Base-by-base conservation (phyloP, 257 asterid genomes). In the Misopates orontium region DNA sequence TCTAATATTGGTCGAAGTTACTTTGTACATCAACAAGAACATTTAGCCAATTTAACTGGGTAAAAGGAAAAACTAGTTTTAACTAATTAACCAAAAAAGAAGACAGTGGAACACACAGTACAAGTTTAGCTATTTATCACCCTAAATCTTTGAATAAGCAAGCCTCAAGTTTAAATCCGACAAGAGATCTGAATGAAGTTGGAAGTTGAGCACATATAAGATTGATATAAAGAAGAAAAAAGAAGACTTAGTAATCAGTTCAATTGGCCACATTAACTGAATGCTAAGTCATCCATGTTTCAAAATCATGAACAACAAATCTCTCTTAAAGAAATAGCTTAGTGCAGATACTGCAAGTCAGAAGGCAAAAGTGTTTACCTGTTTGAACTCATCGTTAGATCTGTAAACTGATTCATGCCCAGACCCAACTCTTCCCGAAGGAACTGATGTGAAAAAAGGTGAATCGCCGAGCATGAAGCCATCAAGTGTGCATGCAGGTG, bases 361-460 rank as follows among this genome's bases (percentile, higher is more conserved):
- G 71, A 54, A 55, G 39, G 18, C 56, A 64, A 62, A 53, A 69
- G 10, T 5, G 50, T 71, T 60, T 51, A 85, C 98, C 96, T 87
- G 98, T 80, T 89, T 92, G 82, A 92, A 92, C 75, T 89, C 98
- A 61, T 92, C 98, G 62, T 92, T 89, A 64, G 96, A 92, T 76
- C 84, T 80, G 82, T 83, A 92, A 62, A 92, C 95, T n/a, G 98
- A 87, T 76, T 79, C 96, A 61, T 77, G 91, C 66, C 87, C 96
- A 64, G 80, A 66, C 67, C 98, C 98, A 78, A 92, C 98, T 80
- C 98, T 84, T 68, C 98, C 98, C 1, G 98, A 89, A 60, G 98
- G 98, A 69, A 92, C 97, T 67, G 98, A 92, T 23, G 98, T 92
- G 85, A 92, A 92, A 82, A 92, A 92, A 17, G 98, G 98, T 41